These are phyloP conservation scores for Silene coronaria DNA, from an alignment of 179 eudicot genomes.

Conservation along the genomic window DNA sequence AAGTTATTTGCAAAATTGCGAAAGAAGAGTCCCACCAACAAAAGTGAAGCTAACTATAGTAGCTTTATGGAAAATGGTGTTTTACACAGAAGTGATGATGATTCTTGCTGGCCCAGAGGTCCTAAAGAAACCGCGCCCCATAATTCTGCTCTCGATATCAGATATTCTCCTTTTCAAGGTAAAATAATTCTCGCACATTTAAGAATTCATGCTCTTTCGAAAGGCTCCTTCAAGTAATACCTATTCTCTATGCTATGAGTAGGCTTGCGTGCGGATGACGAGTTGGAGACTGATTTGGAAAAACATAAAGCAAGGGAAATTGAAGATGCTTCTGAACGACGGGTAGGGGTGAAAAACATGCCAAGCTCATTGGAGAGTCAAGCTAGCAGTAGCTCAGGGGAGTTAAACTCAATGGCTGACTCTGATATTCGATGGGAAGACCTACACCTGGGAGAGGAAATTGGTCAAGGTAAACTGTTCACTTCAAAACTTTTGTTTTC, in stretches of 20 bases:
- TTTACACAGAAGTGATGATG: slow-evolving; percentile 16
- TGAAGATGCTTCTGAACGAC: slow-evolving; percentile 31
- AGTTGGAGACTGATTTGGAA: slow-evolving; percentile 25
- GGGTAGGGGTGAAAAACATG: slow-evolving; percentile 24
- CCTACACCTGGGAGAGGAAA: slow-evolving; percentile 50
- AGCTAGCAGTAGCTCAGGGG: slow-evolving; percentile 40
- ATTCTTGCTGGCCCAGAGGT: slow-evolving; percentile 22
- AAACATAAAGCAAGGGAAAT: slow-evolving; percentile 26
- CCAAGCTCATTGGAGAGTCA: slow-evolving; percentile 36
- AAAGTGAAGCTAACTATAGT: slow-evolving; percentile 28
- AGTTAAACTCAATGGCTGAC: slow-evolving; percentile 30
- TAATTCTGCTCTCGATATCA: slow-evolving; percentile 12
- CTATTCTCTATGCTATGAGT: slow-evolving; percentile 19
- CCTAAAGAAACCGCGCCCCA: slow-evolving; percentile 18
- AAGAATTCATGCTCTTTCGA: slow-evolving; percentile 13
- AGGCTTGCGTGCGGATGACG: slow-evolving; percentile 21
- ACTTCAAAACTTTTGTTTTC: neutral
- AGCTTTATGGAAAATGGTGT: slow-evolving; percentile 28
- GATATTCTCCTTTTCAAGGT: slow-evolving; percentile 24
- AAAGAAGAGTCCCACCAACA: slow-evolving; percentile 28
- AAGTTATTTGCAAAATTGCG: slow-evolving; percentile 53
- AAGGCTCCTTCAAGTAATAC: slow-evolving; percentile 25
- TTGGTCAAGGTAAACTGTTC: slow-evolving; percentile 58
- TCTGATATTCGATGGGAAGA: slow-evolving; percentile 74
- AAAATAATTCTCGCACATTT: slow-evolving; percentile 16